These are phyloP conservation scores for Neurospora crassa DNA, from an alignment of 2,329 filamentous ascomycete species.

Conservation along the genomic window DNA sequence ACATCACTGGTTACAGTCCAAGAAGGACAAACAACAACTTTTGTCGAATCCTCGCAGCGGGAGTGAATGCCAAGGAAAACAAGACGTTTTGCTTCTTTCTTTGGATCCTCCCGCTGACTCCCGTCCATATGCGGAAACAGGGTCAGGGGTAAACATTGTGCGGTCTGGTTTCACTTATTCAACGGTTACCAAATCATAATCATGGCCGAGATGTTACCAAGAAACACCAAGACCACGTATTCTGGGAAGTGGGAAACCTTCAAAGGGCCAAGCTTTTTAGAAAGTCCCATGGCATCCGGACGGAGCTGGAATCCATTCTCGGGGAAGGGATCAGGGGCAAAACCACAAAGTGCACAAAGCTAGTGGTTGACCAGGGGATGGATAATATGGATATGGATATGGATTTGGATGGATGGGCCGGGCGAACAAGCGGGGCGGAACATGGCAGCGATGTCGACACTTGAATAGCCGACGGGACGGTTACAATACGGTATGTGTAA, in stretches of 20 bases:
- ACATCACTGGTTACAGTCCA: not conserved
- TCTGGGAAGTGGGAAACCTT: not conserved
- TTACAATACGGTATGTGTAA: not conserved
- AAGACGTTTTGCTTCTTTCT: not conserved
- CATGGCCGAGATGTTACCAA: not conserved
- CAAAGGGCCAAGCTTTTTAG: not conserved
- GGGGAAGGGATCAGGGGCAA: not conserved
- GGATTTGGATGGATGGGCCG: not conserved
- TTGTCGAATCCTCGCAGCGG: not conserved
- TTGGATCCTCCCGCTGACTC: not conserved
- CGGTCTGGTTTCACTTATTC: not conserved
- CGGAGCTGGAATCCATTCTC: not conserved
- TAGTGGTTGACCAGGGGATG: not conserved
- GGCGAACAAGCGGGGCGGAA: not conserved
- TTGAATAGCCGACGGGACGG: not conserved
- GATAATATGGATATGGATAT: not conserved
- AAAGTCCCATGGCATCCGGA: not conserved
- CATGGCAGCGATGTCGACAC: not conserved
- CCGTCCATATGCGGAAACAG: not conserved
- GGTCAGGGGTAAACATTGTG: not conserved
- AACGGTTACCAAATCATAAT: not conserved
- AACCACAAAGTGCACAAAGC: not conserved
- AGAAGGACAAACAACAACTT: not conserved
- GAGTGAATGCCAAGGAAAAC: not conserved
- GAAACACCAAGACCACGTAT: not conserved